A percentile compares a stretch with the other conserved stretches of the same genome.
Conservation (phyloP, 805 yeast genomes). For the Grigorovia transvaalensis region DNA sequence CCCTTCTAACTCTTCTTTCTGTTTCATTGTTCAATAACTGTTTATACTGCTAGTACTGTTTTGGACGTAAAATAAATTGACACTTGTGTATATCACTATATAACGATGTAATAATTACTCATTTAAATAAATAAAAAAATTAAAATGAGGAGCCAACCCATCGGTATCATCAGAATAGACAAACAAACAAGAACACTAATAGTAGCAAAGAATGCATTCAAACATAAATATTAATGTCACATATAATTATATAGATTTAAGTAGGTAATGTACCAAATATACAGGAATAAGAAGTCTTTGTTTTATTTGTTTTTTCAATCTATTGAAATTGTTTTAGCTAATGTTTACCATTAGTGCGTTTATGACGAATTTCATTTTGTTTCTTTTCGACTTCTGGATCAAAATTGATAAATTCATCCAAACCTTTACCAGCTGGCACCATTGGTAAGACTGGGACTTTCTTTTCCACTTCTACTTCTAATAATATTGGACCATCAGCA, state of each 20-base stretch:
- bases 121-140: too few species aligned
- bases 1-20: too few species aligned
- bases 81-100: too few species aligned
- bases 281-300: neutral
- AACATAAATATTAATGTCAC: neutral
- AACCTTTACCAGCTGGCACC: slow-evolving; percentile 94
- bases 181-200: neutral
- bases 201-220: neutral
- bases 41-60: too few species aligned
- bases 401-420: slow-evolving; percentile 84
- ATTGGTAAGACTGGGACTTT: slow-evolving; percentile 93
- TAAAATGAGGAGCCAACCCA: too few species aligned
- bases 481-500: slow-evolving; percentile 72
- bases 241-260: neutral
- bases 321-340: slow-evolving; percentile 18
- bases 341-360: slow-evolving; percentile 68
- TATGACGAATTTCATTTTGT: slow-evolving; percentile 53
- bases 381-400: slow-evolving; percentile 73
- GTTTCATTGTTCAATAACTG: too few species aligned
- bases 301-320: too few species aligned
- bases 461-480: slow-evolving; percentile 86
- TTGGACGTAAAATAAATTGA: too few species aligned
- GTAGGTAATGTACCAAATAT: neutral
- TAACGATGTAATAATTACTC: too few species aligned
- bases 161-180: neutral